phyloP scores from a whole-genome alignment of 176 grass and related monocot genomes.

The Pontederia crassipes region DNA sequence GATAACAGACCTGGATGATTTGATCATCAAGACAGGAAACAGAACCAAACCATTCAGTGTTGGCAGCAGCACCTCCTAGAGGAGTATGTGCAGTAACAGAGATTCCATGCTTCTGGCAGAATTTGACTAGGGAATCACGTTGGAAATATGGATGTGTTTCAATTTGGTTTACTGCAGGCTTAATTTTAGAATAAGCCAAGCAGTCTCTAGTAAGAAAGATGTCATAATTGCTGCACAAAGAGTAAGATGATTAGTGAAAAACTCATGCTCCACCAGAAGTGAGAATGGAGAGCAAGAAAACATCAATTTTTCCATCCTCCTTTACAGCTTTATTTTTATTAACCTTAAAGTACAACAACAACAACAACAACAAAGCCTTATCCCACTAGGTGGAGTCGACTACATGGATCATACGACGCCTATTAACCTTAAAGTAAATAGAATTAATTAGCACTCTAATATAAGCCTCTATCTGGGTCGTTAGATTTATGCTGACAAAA shows the following conservation, averaged over 20 bases:
- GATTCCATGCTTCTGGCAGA: conserved; percentile 92
- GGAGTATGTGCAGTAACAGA: conserved; percentile 80
- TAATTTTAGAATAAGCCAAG: conserved; percentile 83
- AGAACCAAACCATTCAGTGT: conserved; percentile 68
- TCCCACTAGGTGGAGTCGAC: too few relatives aligned
- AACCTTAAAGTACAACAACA: too few relatives aligned
- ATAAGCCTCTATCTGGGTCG: too few relatives aligned
- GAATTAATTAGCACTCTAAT: too few relatives aligned
- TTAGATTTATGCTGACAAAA: too few relatives aligned
- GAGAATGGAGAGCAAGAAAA: neutral
- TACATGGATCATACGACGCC: too few relatives aligned
- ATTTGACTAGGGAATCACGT: conserved; percentile 81
- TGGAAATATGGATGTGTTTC: conserved; percentile 88
- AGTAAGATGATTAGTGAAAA: neutral
- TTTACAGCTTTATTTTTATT: too few relatives aligned
- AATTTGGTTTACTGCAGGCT: conserved; percentile 89
- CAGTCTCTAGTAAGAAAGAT: conserved; percentile 86
- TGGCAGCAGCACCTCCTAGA: conserved; percentile 67
- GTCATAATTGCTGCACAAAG: conserved; percentile 83
- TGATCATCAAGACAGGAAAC: conserved; percentile 79
- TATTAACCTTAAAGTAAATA: too few relatives aligned
- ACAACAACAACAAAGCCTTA: too few relatives aligned
- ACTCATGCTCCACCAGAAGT: neutral
- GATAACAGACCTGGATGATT: conserved; percentile 52
- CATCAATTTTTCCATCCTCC: too few relatives aligned